These are phyloP conservation scores for Candida schatavii DNA, from an alignment of 805 yeast species.

Conservation along the genomic window DNA sequence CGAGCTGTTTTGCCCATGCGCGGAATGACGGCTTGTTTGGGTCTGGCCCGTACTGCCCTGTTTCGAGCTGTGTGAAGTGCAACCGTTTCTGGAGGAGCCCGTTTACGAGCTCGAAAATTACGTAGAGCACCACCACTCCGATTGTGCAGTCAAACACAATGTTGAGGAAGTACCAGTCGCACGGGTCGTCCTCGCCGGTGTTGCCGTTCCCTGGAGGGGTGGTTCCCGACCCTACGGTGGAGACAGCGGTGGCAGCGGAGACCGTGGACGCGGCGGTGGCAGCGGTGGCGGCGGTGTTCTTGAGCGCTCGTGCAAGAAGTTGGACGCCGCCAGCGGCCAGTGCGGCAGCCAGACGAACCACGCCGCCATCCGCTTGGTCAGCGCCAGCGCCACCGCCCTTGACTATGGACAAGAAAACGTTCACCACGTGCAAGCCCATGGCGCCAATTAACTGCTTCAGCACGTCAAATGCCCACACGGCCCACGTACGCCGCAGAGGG, in stretches of 20 bases:
- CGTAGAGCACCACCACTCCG: constrained; percentile 77
- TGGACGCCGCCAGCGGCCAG: constrained; percentile 30
- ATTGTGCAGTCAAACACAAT: constrained; percentile 88
- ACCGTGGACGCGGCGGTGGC: constrained; percentile 1
- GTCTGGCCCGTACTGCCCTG: constrained; percentile 61
- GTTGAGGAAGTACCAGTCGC: constrained; percentile 93
- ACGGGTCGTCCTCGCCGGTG: constrained; percentile 51
- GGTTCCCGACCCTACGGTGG: constrained; percentile 12
- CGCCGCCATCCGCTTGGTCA: constrained; percentile 15
- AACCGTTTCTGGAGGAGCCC: constrained; percentile 42
- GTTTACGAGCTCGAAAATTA: constrained; percentile 47
- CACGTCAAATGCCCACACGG: constrained; percentile 86
- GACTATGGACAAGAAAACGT: constrained; percentile 66
- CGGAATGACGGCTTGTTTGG: constrained; percentile 52
- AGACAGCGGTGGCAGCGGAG: too few relatives aligned
- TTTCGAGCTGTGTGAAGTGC: constrained; percentile 38
- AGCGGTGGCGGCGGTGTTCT: constrained; percentile 13
- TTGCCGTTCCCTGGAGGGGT: constrained; percentile 9
- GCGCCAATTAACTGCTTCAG: constrained; percentile 90
- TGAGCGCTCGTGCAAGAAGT: not conserved
- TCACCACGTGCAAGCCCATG: constrained; percentile 74
- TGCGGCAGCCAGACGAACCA: too few relatives aligned
- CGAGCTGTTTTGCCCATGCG: constrained; percentile 70
- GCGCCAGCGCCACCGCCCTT: constrained; percentile 22
- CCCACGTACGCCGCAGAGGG: constrained; percentile 81